Conservation (phyloP, 176 grass and related monocot genomes). For the Bothriochloa decipiens region DNA sequence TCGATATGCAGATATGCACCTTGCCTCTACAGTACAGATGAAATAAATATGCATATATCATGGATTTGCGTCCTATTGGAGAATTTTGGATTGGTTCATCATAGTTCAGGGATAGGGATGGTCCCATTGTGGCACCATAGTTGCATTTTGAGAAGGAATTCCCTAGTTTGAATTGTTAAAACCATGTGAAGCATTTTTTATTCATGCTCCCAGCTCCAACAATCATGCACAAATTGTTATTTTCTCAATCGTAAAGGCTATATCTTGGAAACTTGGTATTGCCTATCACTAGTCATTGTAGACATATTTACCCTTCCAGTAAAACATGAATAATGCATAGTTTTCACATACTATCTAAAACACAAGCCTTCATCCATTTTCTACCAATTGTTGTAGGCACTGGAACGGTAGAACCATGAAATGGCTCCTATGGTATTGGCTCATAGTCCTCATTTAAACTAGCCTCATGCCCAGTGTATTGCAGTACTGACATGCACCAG, state of each 20-base stretch:
- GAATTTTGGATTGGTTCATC: neutral
- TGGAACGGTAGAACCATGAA: neutral
- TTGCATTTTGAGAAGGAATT: neutral
- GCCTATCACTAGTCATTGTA: neutral
- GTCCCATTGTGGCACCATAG: neutral
- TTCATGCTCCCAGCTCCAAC: slow-evolving; percentile 5
- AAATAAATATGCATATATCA: neutral
- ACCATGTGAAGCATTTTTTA: neutral
- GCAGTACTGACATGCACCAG: neutral
- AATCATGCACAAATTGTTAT: neutral
- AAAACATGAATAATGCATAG: neutral
- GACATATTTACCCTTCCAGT: neutral
- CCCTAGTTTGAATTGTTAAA: neutral
- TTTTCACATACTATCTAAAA: neutral
- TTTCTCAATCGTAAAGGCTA: neutral
- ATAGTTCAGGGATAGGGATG: neutral
- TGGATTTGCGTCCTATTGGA: neutral
- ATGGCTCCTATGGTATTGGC: neutral
- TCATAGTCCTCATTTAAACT: neutral
- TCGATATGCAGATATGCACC: neutral
- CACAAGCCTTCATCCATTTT: neutral
- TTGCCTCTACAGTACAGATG: neutral
- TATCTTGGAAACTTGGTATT: slow-evolving; percentile 15
- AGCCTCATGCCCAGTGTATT: neutral
- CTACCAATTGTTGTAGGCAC: neutral